A percentile compares a stretch with the other conserved stretches of the same genome.
Conservation (phyloP, 306 rosid species). For the Rosa persica region DNA sequence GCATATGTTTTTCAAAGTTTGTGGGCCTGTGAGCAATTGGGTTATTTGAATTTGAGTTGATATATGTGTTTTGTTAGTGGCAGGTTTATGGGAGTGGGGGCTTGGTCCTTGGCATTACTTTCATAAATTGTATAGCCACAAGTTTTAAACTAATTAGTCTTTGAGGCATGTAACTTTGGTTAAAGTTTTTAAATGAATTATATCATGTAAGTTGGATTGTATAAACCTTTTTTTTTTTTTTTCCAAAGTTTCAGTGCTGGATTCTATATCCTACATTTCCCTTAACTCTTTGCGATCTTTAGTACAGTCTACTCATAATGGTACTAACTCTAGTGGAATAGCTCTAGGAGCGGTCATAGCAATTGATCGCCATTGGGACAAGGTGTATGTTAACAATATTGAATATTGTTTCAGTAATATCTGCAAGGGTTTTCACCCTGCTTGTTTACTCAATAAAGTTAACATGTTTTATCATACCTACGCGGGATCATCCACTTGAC, state of each 20-base stretch:
- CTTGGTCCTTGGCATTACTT: too few species aligned
- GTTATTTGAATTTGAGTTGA: too few species aligned
- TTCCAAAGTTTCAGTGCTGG: neutral
- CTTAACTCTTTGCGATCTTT: constrained; percentile 47
- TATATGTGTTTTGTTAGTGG: too few species aligned
- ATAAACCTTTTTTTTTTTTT: too few species aligned
- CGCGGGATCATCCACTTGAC: constrained; percentile 80
- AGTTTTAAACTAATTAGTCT: too few species aligned
- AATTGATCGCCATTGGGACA: constrained; percentile 75
- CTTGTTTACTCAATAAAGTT: constrained; percentile 12
- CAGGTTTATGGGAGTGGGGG: too few species aligned
- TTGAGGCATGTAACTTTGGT: too few species aligned
- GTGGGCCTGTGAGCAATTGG: too few species aligned
- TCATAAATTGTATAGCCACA: too few species aligned
- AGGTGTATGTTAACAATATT: constrained; percentile 35
- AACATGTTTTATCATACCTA: constrained; percentile 25
- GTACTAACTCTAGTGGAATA: constrained; percentile 55
- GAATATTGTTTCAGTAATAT: neutral
- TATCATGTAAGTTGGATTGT: too few species aligned
- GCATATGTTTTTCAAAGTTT: too few species aligned
- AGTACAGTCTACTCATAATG: constrained; percentile 66
- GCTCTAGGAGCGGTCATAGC: constrained; percentile 76
- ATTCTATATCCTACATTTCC: constrained; percentile 22
- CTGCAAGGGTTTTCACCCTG: constrained; percentile 8
- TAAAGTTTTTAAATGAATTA: too few species aligned